phyloP scores from a whole-genome alignment of 768 basidiomycete genomes.

The Lactifluus pinguis region DNA sequence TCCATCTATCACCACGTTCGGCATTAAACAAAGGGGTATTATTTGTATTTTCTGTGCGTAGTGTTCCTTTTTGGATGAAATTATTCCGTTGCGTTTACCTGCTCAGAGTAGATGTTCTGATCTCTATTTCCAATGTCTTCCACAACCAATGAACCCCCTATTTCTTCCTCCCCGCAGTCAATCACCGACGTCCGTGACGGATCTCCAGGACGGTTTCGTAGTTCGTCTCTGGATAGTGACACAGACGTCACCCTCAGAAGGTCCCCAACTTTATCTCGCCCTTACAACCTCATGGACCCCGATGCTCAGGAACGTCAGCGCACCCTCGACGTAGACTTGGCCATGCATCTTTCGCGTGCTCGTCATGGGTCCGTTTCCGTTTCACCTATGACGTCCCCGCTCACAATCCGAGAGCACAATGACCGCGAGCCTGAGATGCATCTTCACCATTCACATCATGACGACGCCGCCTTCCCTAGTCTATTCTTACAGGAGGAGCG shows the following conservation, averaged over 20 bases:
- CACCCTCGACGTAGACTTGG: slow-evolving; percentile 92
- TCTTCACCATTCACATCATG: slow-evolving; percentile 19
- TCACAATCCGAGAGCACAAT: slow-evolving; percentile 29
- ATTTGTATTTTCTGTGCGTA: not conserved
- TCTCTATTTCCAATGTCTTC: slow-evolving; percentile 2
- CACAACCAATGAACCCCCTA: not conserved
- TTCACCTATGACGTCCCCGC: slow-evolving; percentile 24
- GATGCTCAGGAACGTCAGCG: slow-evolving; percentile 80
- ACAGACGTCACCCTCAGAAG: slow-evolving; percentile 36
- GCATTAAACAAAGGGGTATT: not conserved
- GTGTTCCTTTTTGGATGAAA: not conserved
- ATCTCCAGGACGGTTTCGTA: slow-evolving; percentile 2
- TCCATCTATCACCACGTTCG: not conserved
- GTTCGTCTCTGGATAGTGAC: slow-evolving; percentile 26
- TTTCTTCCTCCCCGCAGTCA: slow-evolving; percentile 11
- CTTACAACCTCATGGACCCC: slow-evolving; percentile 62
- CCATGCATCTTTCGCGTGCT: slow-evolving; percentile 66
- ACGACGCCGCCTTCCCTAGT: slow-evolving; percentile 30
- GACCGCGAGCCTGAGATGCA: slow-evolving; percentile 25
- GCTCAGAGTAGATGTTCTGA: too few species aligned
- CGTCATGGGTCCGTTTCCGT: slow-evolving; percentile 48
- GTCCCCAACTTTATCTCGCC: slow-evolving; percentile 54
- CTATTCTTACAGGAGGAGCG: slow-evolving; percentile 45
- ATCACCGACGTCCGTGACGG: slow-evolving; percentile 1
- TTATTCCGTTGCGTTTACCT: not conserved